Percentiles rank a stretch among this genome's conserved stretches.
Evolutionary conservation across 345 rosid genomes (phyloP).

Genomic region (Lepidium didymum): DNA sequence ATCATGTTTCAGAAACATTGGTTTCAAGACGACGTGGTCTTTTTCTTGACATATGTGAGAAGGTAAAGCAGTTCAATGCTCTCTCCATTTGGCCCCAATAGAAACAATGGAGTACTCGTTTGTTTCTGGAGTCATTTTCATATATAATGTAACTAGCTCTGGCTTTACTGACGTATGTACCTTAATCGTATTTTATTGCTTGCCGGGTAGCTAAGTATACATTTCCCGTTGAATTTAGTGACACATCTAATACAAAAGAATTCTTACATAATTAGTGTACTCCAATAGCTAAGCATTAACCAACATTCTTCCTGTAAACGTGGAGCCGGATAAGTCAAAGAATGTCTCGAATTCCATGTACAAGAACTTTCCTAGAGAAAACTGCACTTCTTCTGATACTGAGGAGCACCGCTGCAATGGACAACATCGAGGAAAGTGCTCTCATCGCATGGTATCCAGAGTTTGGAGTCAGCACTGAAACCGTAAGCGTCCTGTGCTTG

Average conservation of each 20-base stretch:
- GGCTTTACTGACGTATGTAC: neutral
- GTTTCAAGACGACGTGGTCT: neutral
- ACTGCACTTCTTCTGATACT: conserved; percentile 27
- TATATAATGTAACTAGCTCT: neutral
- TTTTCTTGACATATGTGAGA: conserved; percentile 4
- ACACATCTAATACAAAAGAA: conserved; percentile 30
- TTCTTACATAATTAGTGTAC: conserved; percentile 25
- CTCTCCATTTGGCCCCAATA: neutral
- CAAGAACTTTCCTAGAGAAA: conserved; percentile 29
- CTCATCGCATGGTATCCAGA: conserved; percentile 79
- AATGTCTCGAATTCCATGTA: conserved; percentile 5
- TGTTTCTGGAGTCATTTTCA: neutral
- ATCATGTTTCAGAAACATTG: neutral
- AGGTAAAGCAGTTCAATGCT: neutral
- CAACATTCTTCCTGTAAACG: conserved; percentile 21
- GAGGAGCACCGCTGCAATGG: conserved; percentile 47
- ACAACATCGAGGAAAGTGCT: conserved; percentile 61
- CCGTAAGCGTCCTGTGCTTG: conserved; percentile 66
- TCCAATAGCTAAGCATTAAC: conserved; percentile 24
- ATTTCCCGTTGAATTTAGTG: conserved; percentile 2
- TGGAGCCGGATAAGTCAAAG: conserved; percentile 29
- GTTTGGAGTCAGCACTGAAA: conserved; percentile 51
- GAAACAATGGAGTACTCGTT: neutral
- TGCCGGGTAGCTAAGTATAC: conserved; percentile 6
- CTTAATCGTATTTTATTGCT: neutral